Percentiles rank a stretch among this genome's conserved stretches.
Conservation (phyloP, 371 early-diverging fungal genomes). For the Mortierella sp. region DNA sequence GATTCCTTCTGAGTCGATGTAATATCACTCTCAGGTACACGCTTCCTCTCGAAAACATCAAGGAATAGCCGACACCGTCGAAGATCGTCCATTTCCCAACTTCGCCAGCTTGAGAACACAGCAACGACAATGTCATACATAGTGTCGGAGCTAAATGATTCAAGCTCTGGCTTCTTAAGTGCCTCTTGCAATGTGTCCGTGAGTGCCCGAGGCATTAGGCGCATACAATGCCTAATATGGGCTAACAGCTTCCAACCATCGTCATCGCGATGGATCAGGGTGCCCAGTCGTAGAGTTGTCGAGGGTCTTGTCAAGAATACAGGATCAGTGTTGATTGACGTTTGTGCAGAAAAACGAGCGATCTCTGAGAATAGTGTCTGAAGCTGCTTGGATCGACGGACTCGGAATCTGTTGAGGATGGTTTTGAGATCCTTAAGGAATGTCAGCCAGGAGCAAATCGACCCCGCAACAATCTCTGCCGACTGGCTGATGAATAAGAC, state of each 20-base stretch:
- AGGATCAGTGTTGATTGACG: constrained; percentile 72
- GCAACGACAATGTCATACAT: constrained; percentile 66
- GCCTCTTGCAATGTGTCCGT: constrained; percentile 62
- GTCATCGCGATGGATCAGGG: constrained; percentile 73
- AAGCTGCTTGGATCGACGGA: constrained; percentile 66
- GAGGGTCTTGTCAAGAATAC: constrained; percentile 81
- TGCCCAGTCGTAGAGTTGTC: constrained; percentile 77
- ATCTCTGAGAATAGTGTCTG: constrained; percentile 74
- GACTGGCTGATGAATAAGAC: constrained; percentile 79
- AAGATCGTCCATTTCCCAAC: constrained; percentile 76
- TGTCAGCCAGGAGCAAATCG: constrained; percentile 79
- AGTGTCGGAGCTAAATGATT: constrained; percentile 55
- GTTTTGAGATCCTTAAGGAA: constrained; percentile 74
- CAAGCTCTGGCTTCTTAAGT: constrained; percentile 60
- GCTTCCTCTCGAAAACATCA: constrained; percentile 61
- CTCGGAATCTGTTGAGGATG: constrained; percentile 67
- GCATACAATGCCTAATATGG: constrained; percentile 76
- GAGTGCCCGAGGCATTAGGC: constrained; percentile 58
- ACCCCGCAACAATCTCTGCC: constrained; percentile 80
- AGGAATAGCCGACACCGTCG: constrained; percentile 65
- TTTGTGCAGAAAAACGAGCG: constrained; percentile 67
- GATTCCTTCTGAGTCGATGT: constrained; percentile 25
- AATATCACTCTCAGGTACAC: background rate
- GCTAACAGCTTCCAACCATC: constrained; percentile 85
- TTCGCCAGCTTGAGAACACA: constrained; percentile 73